Conservation (phyloP, 192 early-diverging fungal genomes). For the Chytriomyces confervae region DNA sequence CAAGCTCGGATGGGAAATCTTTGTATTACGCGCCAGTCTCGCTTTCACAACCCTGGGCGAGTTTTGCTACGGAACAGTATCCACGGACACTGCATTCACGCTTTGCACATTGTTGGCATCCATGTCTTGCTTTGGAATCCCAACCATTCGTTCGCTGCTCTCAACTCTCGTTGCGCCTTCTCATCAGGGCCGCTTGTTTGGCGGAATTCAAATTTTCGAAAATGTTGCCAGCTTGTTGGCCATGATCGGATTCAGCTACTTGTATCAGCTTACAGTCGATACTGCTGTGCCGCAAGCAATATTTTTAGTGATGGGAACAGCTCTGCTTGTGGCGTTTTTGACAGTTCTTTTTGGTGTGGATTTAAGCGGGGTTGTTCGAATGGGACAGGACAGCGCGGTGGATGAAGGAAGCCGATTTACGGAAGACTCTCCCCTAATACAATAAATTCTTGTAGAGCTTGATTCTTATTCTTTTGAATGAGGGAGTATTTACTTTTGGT, state of each 20-base stretch:
- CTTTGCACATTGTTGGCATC: conserved; percentile 13
- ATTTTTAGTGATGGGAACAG: conserved; percentile 18
- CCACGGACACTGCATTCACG: neutral
- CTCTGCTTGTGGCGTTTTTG: neutral
- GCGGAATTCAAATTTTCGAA: conserved; percentile 22
- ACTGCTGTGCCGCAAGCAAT: neutral
- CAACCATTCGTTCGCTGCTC: conserved; percentile 21
- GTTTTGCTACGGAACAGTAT: neutral
- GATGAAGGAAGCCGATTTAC: too few relatives aligned
- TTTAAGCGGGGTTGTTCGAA: neutral
- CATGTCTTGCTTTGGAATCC: conserved; percentile 5
- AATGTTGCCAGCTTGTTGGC: neutral
- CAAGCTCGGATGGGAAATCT: conserved; percentile 24
- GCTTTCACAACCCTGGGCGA: conserved; percentile 7
- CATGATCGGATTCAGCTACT: neutral
- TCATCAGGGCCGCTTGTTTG: conserved; percentile 23
- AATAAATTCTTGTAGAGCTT: too few relatives aligned
- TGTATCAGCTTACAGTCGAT: conserved; percentile 23
- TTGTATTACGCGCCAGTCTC: conserved; percentile 1
- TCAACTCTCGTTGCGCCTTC: conserved; percentile 11
- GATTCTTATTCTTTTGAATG: too few relatives aligned
- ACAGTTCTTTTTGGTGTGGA: neutral
- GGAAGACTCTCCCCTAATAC: too few relatives aligned
- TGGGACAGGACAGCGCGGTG: neutral
- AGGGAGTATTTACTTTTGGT: too few relatives aligned